These are phyloP conservation scores for Neurospora sp. DNA, from an alignment of 495 filamentous ascomycete genomes.

Conservation along the genomic window DNA sequence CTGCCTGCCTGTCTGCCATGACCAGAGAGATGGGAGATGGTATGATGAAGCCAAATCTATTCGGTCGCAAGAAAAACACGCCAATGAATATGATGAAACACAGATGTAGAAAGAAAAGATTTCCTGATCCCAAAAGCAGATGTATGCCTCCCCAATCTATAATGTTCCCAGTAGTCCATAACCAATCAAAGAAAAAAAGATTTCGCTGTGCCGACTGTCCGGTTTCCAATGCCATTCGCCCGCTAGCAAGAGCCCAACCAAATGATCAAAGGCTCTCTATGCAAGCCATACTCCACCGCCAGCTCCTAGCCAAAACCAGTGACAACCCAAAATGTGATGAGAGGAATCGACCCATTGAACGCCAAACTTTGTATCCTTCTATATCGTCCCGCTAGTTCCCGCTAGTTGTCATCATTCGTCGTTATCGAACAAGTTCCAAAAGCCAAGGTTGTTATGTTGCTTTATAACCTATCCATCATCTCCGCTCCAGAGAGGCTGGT, in stretches of 20 bases:
- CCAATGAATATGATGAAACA: background rate
- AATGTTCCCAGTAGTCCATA: constrained; percentile 2
- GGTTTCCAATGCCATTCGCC: background rate
- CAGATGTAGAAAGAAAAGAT: background rate
- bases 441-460: background rate
- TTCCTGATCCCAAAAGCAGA: background rate
- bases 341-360: background rate
- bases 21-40: background rate
- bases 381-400: constrained; percentile 5
- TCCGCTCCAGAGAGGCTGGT: constrained; percentile 38
- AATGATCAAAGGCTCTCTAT: background rate
- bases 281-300: background rate
- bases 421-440: background rate
- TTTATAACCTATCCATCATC: constrained; percentile 28
- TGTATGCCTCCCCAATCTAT: background rate
- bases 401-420: background rate
- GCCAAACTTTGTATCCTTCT: constrained; percentile 8
- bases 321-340: background rate
- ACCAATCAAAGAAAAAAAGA: constrained; percentile 1
- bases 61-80: background rate
- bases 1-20: background rate
- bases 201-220: constrained; percentile 4
- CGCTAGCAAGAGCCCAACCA: constrained; percentile 1
- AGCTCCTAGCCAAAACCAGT: background rate
- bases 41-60: background rate